phyloP scores from a whole-genome alignment of 371 early-diverging fungal species.

The Apophysomyces sp. region DNA sequence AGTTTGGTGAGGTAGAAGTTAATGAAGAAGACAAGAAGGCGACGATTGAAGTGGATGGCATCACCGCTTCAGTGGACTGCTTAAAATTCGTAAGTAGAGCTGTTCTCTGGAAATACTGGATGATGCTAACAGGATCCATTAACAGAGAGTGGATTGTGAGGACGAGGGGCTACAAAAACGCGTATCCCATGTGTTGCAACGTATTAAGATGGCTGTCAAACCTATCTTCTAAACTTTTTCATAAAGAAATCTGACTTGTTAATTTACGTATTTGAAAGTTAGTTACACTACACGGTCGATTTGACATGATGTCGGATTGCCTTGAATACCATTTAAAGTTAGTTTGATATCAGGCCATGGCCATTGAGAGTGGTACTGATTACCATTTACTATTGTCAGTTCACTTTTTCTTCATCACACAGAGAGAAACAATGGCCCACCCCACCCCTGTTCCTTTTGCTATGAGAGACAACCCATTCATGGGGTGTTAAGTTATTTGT shows the following conservation, averaged over 20 bases:
- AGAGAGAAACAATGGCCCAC: too few species aligned
- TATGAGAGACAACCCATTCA: too few species aligned
- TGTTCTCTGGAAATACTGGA: background rate
- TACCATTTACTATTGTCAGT: too few species aligned
- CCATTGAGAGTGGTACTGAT: too few species aligned
- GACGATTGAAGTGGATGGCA: conserved; percentile 44
- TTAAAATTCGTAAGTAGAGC: conserved; percentile 39
- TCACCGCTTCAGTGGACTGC: conserved; percentile 44
- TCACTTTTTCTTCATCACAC: too few species aligned
- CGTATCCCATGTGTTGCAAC: conserved; percentile 28
- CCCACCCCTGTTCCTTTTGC: too few species aligned
- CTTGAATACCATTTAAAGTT: background rate
- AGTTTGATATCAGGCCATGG: too few species aligned
- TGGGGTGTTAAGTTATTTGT: too few species aligned
- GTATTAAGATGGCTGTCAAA: conserved; percentile 31
- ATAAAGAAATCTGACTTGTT: too few species aligned
- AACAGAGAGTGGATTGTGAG: conserved; percentile 33
- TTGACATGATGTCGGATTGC: too few species aligned
- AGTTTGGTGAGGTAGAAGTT: conserved; percentile 38
- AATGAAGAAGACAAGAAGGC: conserved; percentile 43
- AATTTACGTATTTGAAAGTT: too few species aligned
- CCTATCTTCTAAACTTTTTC: conserved; percentile 27
- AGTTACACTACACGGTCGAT: too few species aligned
- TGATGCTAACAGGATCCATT: background rate
- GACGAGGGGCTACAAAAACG: conserved; percentile 30